Conservation (phyloP, 2,329 filamentous ascomycete genomes). For the Microsporum audouinii region DNA sequence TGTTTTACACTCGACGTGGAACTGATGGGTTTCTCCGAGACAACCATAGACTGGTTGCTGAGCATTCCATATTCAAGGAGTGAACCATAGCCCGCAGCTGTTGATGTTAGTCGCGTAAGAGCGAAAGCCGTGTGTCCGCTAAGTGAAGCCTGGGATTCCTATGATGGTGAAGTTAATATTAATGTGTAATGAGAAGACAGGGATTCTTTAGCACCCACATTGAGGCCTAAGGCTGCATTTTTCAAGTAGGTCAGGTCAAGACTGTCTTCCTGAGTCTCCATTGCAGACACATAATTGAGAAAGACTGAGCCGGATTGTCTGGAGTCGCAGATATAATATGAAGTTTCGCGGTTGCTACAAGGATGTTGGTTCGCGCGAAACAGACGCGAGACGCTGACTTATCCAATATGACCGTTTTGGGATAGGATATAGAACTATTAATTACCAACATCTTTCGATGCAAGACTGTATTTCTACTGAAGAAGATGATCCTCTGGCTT, state of each 20-base stretch:
- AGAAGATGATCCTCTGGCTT: no score
- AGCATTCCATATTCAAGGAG: slow-evolving; percentile 3
- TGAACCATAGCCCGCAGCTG: not conserved
- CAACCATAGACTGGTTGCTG: slow-evolving; percentile 1
- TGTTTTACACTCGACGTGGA: not conserved
- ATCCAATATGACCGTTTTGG: slow-evolving; percentile 4
- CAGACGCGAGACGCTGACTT: not conserved
- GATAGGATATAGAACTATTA: not conserved
- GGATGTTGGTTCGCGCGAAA: not conserved
- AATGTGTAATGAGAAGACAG: not conserved
- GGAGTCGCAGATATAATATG: not conserved
- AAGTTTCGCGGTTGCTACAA: not conserved
- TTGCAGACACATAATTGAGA: slow-evolving; percentile 10
- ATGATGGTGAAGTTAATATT: not conserved
- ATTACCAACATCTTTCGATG: no score
- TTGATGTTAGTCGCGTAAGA: not conserved
- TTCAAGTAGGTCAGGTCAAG: slow-evolving; percentile 31
- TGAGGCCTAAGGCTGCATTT: slow-evolving; percentile 32
- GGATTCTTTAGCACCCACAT: slow-evolving; percentile 21
- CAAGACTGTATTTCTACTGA: no score
- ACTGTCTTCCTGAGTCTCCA: slow-evolving; percentile 33
- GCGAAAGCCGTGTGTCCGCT: not conserved
- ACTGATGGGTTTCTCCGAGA: slow-evolving; percentile 5
- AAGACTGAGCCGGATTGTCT: not conserved
- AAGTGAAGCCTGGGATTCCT: not conserved